Conservation (phyloP, 2,329 filamentous ascomycete genomes). For the Beauveria pseudobassiana region DNA sequence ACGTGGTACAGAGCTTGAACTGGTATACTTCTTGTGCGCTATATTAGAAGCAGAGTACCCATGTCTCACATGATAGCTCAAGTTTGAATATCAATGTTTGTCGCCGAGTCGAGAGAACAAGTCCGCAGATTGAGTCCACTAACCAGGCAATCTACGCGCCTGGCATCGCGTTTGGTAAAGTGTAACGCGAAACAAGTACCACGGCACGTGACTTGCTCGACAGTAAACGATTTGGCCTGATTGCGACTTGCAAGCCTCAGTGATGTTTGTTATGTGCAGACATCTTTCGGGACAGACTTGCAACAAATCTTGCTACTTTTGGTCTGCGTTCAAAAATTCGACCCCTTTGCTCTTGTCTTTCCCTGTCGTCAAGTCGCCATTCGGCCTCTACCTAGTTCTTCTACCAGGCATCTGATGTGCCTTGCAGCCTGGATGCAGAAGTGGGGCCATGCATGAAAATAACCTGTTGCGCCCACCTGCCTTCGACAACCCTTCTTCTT, state of each 20-base stretch:
- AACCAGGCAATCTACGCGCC: conserved; percentile 1
- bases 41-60: background rate
- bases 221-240: background rate
- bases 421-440: conserved; percentile 7
- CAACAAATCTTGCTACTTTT: too few relatives aligned
- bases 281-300: too few relatives aligned
- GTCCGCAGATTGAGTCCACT: background rate
- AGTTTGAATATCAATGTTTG: background rate
- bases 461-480: background rate
- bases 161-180: conserved; percentile 4
- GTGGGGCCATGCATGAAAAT: conserved; percentile 1
- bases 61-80: background rate
- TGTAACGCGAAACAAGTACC: conserved; percentile 23
- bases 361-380: background rate
- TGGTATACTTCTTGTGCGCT: background rate
- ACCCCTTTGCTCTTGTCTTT: background rate
- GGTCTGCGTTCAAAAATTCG: background rate
- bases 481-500: background rate
- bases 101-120: background rate
- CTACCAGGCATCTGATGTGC: background rate
- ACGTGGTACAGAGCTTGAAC: background rate
- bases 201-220: conserved; percentile 19
- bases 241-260: background rate
- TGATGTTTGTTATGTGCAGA: background rate
- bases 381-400: background rate